Evolutionary conservation across 2,329 filamentous ascomycete genomes (phyloP).

Genomic region (Fusarium longipes): DNA sequence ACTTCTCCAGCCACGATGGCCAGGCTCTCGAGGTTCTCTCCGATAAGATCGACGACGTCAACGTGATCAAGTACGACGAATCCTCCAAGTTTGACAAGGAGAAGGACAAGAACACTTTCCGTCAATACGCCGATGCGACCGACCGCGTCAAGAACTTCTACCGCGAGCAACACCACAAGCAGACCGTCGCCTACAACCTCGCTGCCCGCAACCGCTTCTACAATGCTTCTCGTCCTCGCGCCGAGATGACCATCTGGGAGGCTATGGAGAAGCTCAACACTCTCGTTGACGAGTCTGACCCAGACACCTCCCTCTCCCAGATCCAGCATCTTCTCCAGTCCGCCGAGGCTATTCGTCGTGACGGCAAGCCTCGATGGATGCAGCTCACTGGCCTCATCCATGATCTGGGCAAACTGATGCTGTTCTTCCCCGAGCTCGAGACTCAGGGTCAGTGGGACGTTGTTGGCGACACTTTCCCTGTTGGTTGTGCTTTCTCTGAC

Average conservation of each 20-base stretch:
- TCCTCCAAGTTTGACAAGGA: conserved; percentile 75
- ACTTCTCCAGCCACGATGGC: conserved; percentile 40
- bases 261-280: conserved; percentile 94
- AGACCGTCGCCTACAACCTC: conserved; percentile 87
- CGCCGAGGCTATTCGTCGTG: conserved; percentile 87
- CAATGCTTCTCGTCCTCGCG: conserved; percentile 68
- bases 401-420: conserved; percentile 82
- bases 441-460: conserved; percentile 94
- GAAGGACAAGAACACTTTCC: conserved; percentile 84
- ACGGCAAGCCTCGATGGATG: conserved; percentile 87
- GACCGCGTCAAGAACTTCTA: conserved; percentile 91
- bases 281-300: conserved; percentile 90
- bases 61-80: conserved; percentile 62
- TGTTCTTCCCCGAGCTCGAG: conserved; percentile 72
- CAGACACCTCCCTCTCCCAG: conserved; percentile 86
- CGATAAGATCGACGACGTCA: conserved; percentile 63
- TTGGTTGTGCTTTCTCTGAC: conserved; percentile 79
- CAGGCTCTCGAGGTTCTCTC: conserved; percentile 61
- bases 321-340: conserved; percentile 91
- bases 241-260: conserved; percentile 88
- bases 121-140: conserved; percentile 85
- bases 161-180: conserved; percentile 75
- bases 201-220: conserved; percentile 72
- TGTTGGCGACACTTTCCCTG: conserved; percentile 86
- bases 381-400: conserved; percentile 82